Evolutionary conservation across 352 stramenopile genomes (phyloP), one percentile per base, ranked within the genome.

Genomic region (Blastocystis sp.): DNA sequence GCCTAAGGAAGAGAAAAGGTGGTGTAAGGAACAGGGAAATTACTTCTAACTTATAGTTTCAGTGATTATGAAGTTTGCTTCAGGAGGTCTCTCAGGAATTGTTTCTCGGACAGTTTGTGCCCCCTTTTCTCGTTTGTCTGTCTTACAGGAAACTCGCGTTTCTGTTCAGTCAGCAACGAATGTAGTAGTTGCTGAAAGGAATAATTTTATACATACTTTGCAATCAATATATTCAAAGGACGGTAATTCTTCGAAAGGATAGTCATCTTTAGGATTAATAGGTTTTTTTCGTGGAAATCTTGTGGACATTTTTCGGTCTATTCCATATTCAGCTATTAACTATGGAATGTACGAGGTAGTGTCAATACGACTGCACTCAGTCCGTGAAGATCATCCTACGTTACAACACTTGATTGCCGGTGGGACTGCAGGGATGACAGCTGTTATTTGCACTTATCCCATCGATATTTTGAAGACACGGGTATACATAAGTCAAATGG

Each of bases 211-310:
- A 26, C 59, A 76, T 11, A 88, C 76, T 11, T 20, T 88, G 13
- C 9, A 26, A 47, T 75, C 34, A 30, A 45, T 88, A n/a, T 88
- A 88, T 70, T 50, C 26, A 30, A 68, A 70, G 53, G 76, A 88
- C 63, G 76, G 76, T 88, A 47, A 13, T 13, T 24, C 20, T 20
- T 56, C 7, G 6, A n/a, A 54, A 6, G 16, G 8, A 24, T 68
- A 75, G 2, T 73, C 13, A 73, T n/a, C 59, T 88, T 18, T 88
- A 88, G 76, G 76, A 41, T 18, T 88, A 20, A 70, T 62, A 16
- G 76, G 76, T 26, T 88, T 88, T 37, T 88, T 88, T 88, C 47
- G 76, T 41, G 76, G 76, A 37, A 88, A 88, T 43, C 56, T 88
- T 34, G 76, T 88, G 3, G 76, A 88, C 68, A 88, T 88, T 39